Base-by-base conservation (phyloP, 208 protist genomes). In the Trypanosoma platydactyli region DNA sequence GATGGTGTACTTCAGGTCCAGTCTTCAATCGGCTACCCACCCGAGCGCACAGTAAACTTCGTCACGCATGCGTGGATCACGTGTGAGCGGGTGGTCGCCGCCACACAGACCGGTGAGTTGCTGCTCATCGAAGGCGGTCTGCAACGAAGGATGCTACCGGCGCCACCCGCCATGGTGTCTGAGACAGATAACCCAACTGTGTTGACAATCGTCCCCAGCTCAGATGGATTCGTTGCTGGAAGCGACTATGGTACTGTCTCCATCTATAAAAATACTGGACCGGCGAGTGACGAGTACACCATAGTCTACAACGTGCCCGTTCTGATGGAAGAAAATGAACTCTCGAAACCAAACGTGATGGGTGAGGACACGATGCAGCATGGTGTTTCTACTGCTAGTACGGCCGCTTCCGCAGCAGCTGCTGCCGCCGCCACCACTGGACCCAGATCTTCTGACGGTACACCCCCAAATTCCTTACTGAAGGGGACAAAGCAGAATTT, bases 31-130 rank as follows among this genome's bases (percentile, higher is more conserved):
- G 79, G 76, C 53, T 81, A 85, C 56, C 66, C 71, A 40, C 68
- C 72, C 24, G 86, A 95, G 61, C 66, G 77, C 53, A 66, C 52
- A 49, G 85, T 95, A 56, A 76, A 84, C 66, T 98, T 98, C 68
- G 56, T 92, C 22, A 94, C 84, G 18, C 96, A 98, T 76, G 41
- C 79, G 18, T 99, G 97, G 96, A 57, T 98, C 51, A 77, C 71
- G 16, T 65, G 48, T 27, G 80, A 93, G 29, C 78, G 86, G n/a
- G 60, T 98, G 22, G 73, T 98, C 11, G 82, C 91, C 29, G 84
- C 91, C 5, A 98, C 95, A 4, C 77, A 88, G 33, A 66, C 46
- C 13, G 94, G 91, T 52, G 82, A 92, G 18, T 75, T 98, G 55
- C 57, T 96, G 16, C 63, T 98, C 29, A 76, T 98, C 49, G 88